phyloP scores from a whole-genome alignment of 108 stramenopile genomes.

The Skeletonema grethae region DNA sequence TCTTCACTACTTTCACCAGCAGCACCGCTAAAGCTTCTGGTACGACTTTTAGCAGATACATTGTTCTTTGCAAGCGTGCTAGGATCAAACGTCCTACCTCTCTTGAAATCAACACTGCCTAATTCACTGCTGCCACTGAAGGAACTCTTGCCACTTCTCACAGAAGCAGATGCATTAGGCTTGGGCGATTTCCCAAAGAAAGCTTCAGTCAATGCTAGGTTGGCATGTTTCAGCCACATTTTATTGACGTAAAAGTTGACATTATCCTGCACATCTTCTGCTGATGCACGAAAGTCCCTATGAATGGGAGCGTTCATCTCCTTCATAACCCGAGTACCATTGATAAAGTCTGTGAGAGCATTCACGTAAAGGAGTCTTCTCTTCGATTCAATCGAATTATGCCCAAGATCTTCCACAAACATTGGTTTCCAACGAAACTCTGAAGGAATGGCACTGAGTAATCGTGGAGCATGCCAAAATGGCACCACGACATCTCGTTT shows the following conservation, averaged over 20 bases:
- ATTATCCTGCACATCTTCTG: slow-evolving; percentile 14
- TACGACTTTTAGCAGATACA: neutral
- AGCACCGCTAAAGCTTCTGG: neutral
- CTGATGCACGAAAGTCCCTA: slow-evolving; percentile 13
- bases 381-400: slow-evolving; percentile 72
- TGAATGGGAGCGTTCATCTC: slow-evolving; percentile 17
- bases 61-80: neutral
- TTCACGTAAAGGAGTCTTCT: slow-evolving; percentile 28
- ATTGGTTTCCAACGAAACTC: slow-evolving; percentile 65
- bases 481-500: slow-evolving; percentile 80
- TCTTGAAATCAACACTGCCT: neutral
- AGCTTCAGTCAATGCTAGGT: slow-evolving; percentile 8
- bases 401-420: slow-evolving; percentile 69
- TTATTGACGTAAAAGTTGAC: slow-evolving; percentile 41
- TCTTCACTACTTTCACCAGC: neutral
- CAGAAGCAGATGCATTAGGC: neutral
- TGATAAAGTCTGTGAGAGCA: slow-evolving; percentile 29
- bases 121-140: neutral
- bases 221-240: slow-evolving; percentile 42
- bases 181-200: neutral
- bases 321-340: neutral
- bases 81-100: neutral
- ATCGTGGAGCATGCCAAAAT: slow-evolving; percentile 73
- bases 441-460: slow-evolving; percentile 58
- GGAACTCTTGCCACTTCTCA: neutral